Evolutionary conservation across 192 early-diverging fungal species (phyloP).

Genomic region (Backusella parvicylindrica): DNA sequence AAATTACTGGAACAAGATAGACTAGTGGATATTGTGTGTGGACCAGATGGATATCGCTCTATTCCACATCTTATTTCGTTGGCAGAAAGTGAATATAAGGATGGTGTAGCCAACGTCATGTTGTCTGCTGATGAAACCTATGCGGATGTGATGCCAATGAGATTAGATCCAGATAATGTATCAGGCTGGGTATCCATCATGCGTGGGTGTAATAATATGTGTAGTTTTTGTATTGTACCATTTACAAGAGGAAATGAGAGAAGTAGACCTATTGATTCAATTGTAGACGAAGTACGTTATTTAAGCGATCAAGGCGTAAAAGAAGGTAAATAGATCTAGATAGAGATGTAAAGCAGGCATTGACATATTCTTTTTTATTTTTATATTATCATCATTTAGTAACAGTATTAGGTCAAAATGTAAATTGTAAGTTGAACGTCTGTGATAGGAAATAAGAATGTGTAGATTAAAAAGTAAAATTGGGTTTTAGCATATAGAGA

Average conservation of each 20-base stretch:
- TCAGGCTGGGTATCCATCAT: constrained; percentile 73
- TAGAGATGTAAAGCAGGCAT: not conserved
- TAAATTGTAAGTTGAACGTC: constrained; percentile 50
- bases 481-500: constrained; percentile 57
- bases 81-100: constrained; percentile 52
- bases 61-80: constrained; percentile 70
- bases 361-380: not conserved
- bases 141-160: constrained; percentile 71
- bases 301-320: constrained; percentile 65
- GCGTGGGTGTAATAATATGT: constrained; percentile 85
- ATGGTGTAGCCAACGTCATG: constrained; percentile 76
- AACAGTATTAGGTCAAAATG: constrained; percentile 76
- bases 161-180: constrained; percentile 59
- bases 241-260: constrained; percentile 75
- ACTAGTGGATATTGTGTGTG: constrained; percentile 74
- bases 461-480: not conserved
- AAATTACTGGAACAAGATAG: constrained; percentile 65
- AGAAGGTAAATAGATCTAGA: constrained; percentile 23
- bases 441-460: not conserved
- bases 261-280: constrained; percentile 65
- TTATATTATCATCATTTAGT: too few relatives aligned
- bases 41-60: constrained; percentile 73
- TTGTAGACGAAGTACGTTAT: constrained; percentile 59
- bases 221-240: constrained; percentile 76
- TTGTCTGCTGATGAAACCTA: constrained; percentile 80